Percentiles rank a stretch among this genome's conserved stretches.
phyloP scores from a whole-genome alignment of 495 filamentous ascomycete species.

The Neurospora sp. region DNA sequence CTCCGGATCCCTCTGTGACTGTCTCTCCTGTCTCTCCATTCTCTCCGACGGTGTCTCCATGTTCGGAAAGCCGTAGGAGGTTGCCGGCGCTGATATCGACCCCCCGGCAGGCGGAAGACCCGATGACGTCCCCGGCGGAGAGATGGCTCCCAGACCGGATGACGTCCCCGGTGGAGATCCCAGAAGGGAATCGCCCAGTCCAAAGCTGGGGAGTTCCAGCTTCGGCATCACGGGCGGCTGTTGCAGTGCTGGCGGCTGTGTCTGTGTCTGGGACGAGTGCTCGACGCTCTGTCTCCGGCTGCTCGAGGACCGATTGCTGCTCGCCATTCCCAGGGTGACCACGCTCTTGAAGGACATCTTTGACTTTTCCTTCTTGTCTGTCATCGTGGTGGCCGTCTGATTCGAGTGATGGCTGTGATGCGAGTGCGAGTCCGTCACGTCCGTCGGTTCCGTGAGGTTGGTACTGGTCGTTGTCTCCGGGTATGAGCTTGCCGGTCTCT shows the following conservation, averaged over 20 bases:
- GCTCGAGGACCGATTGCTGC: not conserved
- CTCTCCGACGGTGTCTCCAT: not conserved
- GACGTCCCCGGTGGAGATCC: not conserved
- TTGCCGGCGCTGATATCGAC: not conserved
- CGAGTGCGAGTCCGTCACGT: not conserved
- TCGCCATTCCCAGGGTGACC: not conserved
- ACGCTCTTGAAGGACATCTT: slow-evolving; percentile 1
- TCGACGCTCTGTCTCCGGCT: not conserved
- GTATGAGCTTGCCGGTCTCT: not conserved
- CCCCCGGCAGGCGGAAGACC: not conserved
- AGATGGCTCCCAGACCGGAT: not conserved
- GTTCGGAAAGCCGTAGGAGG: not conserved
- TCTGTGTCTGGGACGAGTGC: not conserved
- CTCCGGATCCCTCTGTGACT: not conserved
- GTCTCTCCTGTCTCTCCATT: not conserved
- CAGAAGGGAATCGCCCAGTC: not conserved
- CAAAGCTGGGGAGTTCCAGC: not conserved
- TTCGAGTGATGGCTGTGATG: not conserved
- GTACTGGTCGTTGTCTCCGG: not conserved
- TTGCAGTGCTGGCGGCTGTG: not conserved
- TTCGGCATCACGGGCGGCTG: not conserved
- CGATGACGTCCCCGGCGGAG: not conserved
- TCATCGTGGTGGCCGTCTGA: not conserved
- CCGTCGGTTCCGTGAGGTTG: not conserved
- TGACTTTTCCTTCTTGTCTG: not conserved